A percentile compares a stretch with the other conserved stretches of the same genome.
These are phyloP conservation scores for Nymphaea thermarum DNA, from an alignment of 164 flowering plant species.

Conservation along the genomic window DNA sequence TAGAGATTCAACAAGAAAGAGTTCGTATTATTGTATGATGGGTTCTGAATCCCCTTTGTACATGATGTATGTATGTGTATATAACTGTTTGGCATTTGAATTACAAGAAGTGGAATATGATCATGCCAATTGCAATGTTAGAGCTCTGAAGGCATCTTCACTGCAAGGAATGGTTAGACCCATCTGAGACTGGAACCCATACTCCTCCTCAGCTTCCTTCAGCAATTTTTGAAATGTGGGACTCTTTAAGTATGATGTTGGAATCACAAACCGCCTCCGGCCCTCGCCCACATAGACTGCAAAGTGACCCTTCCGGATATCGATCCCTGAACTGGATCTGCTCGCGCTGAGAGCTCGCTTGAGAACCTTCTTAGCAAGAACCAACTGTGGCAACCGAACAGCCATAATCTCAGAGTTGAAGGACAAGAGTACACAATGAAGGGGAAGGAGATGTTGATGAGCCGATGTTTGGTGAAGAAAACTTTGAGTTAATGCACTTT, in stretches of 20 bases:
- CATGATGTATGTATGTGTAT: neutral
- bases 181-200: slow-evolving; percentile 4
- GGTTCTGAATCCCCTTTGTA: neutral
- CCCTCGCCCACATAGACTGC: slow-evolving; percentile 4
- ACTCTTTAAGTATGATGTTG: slow-evolving; percentile 1
- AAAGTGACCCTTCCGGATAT: neutral
- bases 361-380: neutral
- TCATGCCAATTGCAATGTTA: slow-evolving; percentile 1
- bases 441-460: neutral
- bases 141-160: slow-evolving; percentile 2
- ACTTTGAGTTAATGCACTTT: neutral
- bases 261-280: slow-evolving; percentile 5
- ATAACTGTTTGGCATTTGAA: neutral
- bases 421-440: neutral
- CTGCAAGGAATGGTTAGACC: slow-evolving; percentile 7
- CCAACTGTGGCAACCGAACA: neutral
- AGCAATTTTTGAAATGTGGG: slow-evolving; percentile 1
- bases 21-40: neutral
- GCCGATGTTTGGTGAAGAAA: neutral
- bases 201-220: slow-evolving; percentile 4
- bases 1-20: too few species aligned
- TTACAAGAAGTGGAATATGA: neutral
- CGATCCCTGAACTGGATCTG: neutral
- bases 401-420: neutral
- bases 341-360: neutral